These are phyloP conservation scores for Blastocrithidia nonstop DNA, from an alignment of 208 protist species.

Conservation along the genomic window DNA sequence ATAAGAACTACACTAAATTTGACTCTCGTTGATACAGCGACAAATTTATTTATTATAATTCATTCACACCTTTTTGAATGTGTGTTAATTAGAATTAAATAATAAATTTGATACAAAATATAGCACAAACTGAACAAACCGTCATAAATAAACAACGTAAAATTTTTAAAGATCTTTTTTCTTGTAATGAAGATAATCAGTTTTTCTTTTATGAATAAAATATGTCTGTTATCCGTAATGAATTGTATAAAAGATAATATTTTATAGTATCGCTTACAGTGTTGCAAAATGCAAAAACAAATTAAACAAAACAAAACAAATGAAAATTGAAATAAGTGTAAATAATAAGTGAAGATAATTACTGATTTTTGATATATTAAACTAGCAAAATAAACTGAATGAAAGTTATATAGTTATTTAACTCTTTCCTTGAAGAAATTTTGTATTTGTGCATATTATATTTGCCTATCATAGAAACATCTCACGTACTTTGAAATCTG, in stretches of 20 bases:
- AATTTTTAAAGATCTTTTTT: not conserved
- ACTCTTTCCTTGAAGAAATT: no score
- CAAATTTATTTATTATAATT: not conserved
- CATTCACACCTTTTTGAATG: not conserved
- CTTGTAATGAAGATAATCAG: not conserved
- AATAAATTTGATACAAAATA: not conserved
- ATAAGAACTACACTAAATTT: no score
- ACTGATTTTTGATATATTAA: conserved; percentile 1
- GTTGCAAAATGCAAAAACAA: not conserved
- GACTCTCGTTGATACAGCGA: no score
- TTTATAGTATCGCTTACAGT: not conserved
- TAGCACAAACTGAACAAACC: not conserved
- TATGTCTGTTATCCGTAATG: not conserved
- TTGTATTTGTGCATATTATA: no score
- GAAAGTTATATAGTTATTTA: no score
- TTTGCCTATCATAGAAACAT: no score
- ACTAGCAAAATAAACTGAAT: conserved; percentile 1
- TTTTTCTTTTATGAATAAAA: not conserved
- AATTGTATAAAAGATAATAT: conserved; percentile 1
- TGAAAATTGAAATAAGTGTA: no score
- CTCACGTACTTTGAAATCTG: no score
- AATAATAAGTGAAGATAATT: no score
- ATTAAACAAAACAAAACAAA: no score
- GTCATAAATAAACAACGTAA: not conserved
- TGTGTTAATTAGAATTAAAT: not conserved